These are phyloP conservation scores for Oidiodendron maius DNA, from an alignment of 495 filamentous ascomycete species.

Conservation along the genomic window DNA sequence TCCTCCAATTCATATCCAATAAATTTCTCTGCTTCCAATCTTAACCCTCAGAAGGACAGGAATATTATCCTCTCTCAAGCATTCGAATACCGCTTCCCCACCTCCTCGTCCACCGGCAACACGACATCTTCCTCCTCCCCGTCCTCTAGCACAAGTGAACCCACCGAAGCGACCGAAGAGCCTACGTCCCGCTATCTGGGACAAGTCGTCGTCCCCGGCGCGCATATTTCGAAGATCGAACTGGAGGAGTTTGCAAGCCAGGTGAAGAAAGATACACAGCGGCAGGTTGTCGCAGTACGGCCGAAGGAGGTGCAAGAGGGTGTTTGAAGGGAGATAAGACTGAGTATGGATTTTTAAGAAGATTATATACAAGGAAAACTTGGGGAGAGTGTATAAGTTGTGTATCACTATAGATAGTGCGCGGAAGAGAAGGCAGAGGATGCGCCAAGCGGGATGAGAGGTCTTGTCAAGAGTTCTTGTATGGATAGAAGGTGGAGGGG, in stretches of 20 bases:
- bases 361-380: too few relatives aligned
- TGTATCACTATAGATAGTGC: too few relatives aligned
- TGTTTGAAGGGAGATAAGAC: slow-evolving; percentile 1
- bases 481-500: too few relatives aligned
- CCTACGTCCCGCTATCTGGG: slow-evolving; percentile 82
- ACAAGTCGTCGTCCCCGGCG: slow-evolving; percentile 82
- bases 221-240: slow-evolving; percentile 82
- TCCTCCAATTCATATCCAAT: slow-evolving; percentile 20
- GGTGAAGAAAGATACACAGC: slow-evolving; percentile 9
- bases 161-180: slow-evolving; percentile 40
- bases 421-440: too few relatives aligned
- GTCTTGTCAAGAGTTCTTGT: too few relatives aligned
- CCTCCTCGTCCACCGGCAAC: slow-evolving; percentile 9
- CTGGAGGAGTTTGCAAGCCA: slow-evolving; percentile 64
- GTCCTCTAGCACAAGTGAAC: slow-evolving; percentile 27
- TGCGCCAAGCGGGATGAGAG: too few relatives aligned
- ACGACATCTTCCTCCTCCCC: neutral
- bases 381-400: too few relatives aligned
- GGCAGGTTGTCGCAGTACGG: too few relatives aligned
- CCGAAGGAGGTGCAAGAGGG: neutral
- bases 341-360: neutral
- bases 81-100: slow-evolving; percentile 77
- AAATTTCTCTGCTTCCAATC: neutral
- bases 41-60: slow-evolving; percentile 48
- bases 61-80: slow-evolving; percentile 84